These are phyloP conservation scores for Kwoniella sp. DNA, from an alignment of 768 basidiomycete species.

Conservation along the genomic window DNA sequence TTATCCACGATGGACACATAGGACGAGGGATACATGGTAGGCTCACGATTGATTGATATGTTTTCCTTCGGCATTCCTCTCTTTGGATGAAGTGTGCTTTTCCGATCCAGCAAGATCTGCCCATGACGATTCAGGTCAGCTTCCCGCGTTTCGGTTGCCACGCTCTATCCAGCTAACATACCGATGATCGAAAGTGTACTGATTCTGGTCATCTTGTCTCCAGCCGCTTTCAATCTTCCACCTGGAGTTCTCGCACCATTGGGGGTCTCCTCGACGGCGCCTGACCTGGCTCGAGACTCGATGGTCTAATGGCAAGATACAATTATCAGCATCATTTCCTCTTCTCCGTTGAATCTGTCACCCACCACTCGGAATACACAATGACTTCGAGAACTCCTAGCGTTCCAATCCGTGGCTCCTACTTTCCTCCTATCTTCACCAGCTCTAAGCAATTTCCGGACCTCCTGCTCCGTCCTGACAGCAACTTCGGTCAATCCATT, in stretches of 20 bases:
- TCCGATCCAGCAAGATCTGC: constrained; percentile 88
- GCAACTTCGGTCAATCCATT: constrained; percentile 82
- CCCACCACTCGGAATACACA: constrained; percentile 86
- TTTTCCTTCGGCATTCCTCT: constrained; percentile 91
- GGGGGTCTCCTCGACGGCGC: constrained; percentile 59
- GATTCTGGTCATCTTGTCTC: constrained; percentile 52
- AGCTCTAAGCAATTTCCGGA: constrained; percentile 77
- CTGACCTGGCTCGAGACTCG: constrained; percentile 68
- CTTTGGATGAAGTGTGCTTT: constrained; percentile 91
- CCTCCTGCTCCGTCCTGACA: constrained; percentile 83
- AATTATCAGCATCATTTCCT: no score
- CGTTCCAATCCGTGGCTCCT: constrained; percentile 98
- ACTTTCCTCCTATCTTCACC: constrained; percentile 87
- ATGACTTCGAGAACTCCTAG: constrained; percentile 89
- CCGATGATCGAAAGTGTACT: constrained; percentile 51
- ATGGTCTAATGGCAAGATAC: constrained; percentile 63
- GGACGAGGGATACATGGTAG: no score
- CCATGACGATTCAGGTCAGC: constrained; percentile 9
- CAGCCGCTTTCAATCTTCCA: constrained; percentile 35
- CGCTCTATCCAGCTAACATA: constrained; percentile 13
- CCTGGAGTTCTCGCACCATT: constrained; percentile 44
- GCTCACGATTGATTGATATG: constrained; percentile 75
- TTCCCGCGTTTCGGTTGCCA: background rate
- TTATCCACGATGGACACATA: background rate
- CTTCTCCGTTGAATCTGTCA: no score